Evolutionary conservation across 441 rosid species (phyloP).

Genomic region (Biscutella laevigata): DNA sequence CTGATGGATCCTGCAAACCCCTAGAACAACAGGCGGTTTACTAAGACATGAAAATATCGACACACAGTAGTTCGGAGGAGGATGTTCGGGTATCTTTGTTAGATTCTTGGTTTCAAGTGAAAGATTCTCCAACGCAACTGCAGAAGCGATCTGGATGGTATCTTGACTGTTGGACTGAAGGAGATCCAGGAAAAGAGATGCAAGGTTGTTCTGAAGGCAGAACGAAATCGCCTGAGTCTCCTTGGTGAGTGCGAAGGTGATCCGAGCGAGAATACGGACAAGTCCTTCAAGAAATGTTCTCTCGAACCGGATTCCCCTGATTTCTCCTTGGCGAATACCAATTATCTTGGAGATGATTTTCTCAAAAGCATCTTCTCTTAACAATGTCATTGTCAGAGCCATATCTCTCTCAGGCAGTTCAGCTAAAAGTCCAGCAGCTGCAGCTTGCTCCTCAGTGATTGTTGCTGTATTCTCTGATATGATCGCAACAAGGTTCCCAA

Average conservation of each 20-base stretch:
- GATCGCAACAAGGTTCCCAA: conserved; percentile 55
- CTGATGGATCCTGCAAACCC: conserved; percentile 69
- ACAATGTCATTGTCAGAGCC: conserved; percentile 76
- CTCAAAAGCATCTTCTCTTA: conserved; percentile 66
- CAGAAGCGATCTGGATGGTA: conserved; percentile 72
- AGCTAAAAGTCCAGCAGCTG: conserved; percentile 80
- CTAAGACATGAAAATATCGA: conserved; percentile 66
- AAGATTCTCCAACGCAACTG: conserved; percentile 80
- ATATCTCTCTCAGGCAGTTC: conserved; percentile 91
- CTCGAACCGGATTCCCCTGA: conserved; percentile 60
- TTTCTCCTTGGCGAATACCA: conserved; percentile 64
- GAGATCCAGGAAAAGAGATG: conserved; percentile 55
- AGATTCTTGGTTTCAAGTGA: conserved; percentile 72
- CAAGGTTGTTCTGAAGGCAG: conserved; percentile 56
- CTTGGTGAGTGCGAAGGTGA: conserved; percentile 69
- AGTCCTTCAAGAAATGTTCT: conserved; percentile 79
- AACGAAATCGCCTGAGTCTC: conserved; percentile 54
- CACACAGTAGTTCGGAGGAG: conserved; percentile 46
- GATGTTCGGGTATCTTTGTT: conserved; percentile 66
- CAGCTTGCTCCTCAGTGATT: conserved; percentile 86
- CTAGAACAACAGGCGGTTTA: conserved; percentile 54
- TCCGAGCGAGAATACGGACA: conserved; percentile 63
- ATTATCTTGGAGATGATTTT: conserved; percentile 44
- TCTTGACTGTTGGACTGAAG: conserved; percentile 76
- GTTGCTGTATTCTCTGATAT: conserved; percentile 60